Base-by-base conservation (phyloP, 352 stramenopile genomes). In the Globisporangium echinulatum region DNA sequence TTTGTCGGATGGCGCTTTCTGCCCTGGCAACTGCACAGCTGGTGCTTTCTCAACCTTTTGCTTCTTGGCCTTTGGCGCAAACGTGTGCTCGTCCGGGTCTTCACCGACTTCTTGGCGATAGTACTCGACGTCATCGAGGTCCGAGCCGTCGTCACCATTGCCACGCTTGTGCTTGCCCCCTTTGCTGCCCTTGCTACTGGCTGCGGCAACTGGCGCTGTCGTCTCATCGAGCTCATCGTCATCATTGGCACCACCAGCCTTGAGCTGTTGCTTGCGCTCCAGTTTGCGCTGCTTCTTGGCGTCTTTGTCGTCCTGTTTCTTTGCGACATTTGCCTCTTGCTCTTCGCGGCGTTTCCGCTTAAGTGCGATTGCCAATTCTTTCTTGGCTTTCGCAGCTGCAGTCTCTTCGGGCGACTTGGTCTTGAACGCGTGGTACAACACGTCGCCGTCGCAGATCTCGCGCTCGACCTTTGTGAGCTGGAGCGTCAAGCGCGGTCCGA, bases 381-480 rank as follows among this genome's bases (percentile, higher is more conserved):
- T 79, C 68, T 90, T 90, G 4, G 80, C 82, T 71, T 95, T 93
- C 7, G 78, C 75, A 67, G 85, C 80, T 11, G 83, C 81, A n/a
- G 80, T 68, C 53, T 96, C 86, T 57, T 93, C 85, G 0, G 85
- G 78, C 10, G 88, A 88, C 74, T 97, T 97, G 39, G 73, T 82
- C 57, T 91, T 68, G 75, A 92, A 98, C 25, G 92, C 91, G 80
- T 99, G 96, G 75, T 98, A 99, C 61, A 99, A 83, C 48, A 99
- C 94, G 71, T 99, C 97, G 48, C 97, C 96, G 40, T 94, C 85
- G 57, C 88, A 97, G 44, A 99, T 78, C 56, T 96, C 96, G 54
- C 96, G 82, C 78, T 99, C 92, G 44, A 99, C 96, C 80, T 99
- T 99, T 46, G 88, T 95, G 2, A 99, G 77, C 65, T 97, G 88